A percentile compares a stretch with the other conserved stretches of the same genome.
These are phyloP conservation scores for Trypanosoma mega DNA, from an alignment of 208 protist genomes.

Conservation along the genomic window DNA sequence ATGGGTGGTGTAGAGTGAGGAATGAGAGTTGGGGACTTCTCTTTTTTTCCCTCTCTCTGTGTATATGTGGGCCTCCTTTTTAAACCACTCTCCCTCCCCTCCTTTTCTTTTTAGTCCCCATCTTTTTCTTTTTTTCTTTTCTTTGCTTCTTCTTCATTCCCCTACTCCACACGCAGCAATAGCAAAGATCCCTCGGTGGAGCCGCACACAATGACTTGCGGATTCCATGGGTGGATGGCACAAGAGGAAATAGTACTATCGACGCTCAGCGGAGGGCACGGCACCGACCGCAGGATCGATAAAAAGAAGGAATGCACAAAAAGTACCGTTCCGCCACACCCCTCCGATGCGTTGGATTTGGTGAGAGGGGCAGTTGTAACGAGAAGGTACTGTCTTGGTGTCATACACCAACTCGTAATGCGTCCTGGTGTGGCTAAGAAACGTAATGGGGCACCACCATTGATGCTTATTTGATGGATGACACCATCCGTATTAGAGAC, in stretches of 20 bases:
- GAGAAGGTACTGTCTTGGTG: conserved; percentile 70
- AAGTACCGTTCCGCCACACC: conserved; percentile 29
- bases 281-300: conserved; percentile 44
- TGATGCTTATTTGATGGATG: conserved; percentile 79
- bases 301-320: conserved; percentile 83
- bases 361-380: conserved; percentile 37
- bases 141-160: neutral
- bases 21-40: no score
- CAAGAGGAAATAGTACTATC: conserved; percentile 45
- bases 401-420: conserved; percentile 64
- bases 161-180: conserved; percentile 21
- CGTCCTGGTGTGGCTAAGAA: conserved; percentile 54
- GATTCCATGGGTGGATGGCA: conserved; percentile 44
- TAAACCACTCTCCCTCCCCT: no score
- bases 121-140: neutral
- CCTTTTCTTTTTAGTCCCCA: no score
- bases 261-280: conserved; percentile 31
- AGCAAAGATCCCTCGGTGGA: conserved; percentile 29
- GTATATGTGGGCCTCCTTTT: no score
- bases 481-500: conserved; percentile 66
- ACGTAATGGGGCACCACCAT: conserved; percentile 73
- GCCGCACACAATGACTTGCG: conserved; percentile 70
- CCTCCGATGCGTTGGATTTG: conserved; percentile 19
- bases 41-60: no score
- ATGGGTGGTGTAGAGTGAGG: no score